phyloP scores from a whole-genome alignment of 352 stramenopile species.

The Phytophthora rubi region DNA sequence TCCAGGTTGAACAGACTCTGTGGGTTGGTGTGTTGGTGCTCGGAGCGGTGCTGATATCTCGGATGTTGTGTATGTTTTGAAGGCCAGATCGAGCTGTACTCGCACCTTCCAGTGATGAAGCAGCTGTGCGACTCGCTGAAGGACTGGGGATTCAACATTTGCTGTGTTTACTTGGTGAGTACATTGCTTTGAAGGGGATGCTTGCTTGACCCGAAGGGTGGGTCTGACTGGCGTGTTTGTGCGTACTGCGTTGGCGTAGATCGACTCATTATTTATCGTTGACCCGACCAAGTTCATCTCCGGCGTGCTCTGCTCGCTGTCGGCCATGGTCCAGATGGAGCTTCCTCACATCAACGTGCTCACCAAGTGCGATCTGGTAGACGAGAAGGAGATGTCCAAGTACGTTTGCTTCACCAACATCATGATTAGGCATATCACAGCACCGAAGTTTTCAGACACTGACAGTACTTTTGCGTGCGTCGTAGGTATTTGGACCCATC shows the following conservation, averaged over 20 bases:
- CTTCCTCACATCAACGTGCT: conserved; percentile 95
- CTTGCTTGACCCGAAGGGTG: neutral
- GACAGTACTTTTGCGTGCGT: neutral
- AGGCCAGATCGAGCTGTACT: conserved; percentile 94
- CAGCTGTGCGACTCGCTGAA: conserved; percentile 84
- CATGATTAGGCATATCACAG: conserved; percentile 1
- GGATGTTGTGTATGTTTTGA: neutral
- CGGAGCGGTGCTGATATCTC: conserved; percentile 8
- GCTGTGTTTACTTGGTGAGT: conserved; percentile 87
- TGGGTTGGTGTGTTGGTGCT: neutral
- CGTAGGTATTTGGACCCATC: conserved; percentile 81
- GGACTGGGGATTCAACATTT: conserved; percentile 90
- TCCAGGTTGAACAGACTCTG: conserved; percentile 77
- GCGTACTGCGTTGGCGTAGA: conserved; percentile 48
- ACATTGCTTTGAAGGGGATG: neutral
- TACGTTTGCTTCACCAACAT: conserved; percentile 33
- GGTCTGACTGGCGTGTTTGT: neutral
- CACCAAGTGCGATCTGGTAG: conserved; percentile 92
- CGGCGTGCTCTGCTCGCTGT: conserved; percentile 95
- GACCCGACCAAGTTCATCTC: conserved; percentile 99
- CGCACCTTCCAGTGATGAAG: conserved; percentile 92
- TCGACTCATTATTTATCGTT: conserved; percentile 94
- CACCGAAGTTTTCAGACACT: conserved; percentile 16
- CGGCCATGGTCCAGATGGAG: conserved; percentile 98
- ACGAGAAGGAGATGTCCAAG: conserved; percentile 90